Base-by-base conservation (phyloP, 441 rosid genomes). In the Theobroma grandiflorum region DNA sequence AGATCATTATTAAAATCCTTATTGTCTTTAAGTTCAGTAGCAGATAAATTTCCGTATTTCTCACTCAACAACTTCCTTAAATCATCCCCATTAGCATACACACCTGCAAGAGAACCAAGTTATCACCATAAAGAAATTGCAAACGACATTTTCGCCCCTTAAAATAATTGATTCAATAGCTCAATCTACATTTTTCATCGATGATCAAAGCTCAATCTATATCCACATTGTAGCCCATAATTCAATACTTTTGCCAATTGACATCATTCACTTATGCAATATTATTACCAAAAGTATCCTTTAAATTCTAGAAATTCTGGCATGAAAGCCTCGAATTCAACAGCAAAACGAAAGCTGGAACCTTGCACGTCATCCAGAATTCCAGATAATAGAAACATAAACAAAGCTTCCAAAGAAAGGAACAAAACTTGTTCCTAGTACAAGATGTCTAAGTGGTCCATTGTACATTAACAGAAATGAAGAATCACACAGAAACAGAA, bases 51-150 rank as follows among this genome's bases (percentile, higher is more conserved):
- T 20, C 92, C 88, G 76, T 89, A 89, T 80, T 94, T 96, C 84
- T 89, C 88, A 64, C 87, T 82, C 58, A 93, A 83, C 77, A 78
- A 68, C 72, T 87, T 90, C 88, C 88, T 93, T 77, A 89, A 78
- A 68, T 91, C 94, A 37, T 71, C 83, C 70, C 82, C 86, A 77
- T 92, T 94, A 76, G 95, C 98, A 86, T 94, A 96, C 47, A 92
- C 88, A 43, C 99, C 99, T 93, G 83, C n/a, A 42, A 16, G 62
- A 4, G 33, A 5, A 4, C 50, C 33, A 43, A n/a, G n/a, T 53
- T 67, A 70, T 12, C 43, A 1, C 47, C 38, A 37, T 40, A 38
- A 67, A 67, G 22, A 68, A 67, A 75, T 12, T 68, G 70, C 2
- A 63, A 3, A 43, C 37, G 6, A 65, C 26, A 2, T 15, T 55